Base-by-base conservation (phyloP, 768 basidiomycete genomes). In the Mycena vulgaris region DNA sequence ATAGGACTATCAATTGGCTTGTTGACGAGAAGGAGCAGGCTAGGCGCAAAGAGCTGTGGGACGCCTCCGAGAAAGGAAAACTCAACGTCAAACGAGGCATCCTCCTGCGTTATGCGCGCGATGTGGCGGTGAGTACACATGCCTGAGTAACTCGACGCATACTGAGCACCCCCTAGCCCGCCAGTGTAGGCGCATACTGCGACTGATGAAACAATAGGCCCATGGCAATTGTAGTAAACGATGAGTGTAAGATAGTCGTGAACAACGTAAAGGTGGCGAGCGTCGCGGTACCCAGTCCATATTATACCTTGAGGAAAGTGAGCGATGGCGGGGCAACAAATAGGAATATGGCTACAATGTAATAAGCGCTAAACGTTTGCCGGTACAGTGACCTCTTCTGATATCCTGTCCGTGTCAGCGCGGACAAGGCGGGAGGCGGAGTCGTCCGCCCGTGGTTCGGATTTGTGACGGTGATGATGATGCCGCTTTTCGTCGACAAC, bases 131-230 rank as follows among this genome's bases (percentile, higher is more conserved):
- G 76, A 87, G 94, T 84, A 17, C n/a, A n/a, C 10, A 19, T 10
- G 42, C 8, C 11, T 6, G 16, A 56, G n/a, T 28, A 42, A 19
- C 30, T 19, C 28, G 52, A 57, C n/a, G n/a, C 27, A 51, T 48
- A 42, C 68, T 69, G 49, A 73, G 0, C 5, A 28, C 59, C 37
- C 68, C 40, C 28, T 74, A 95, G 95, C 92, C 94, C 64, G 95
- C 95, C 53, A 94, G 86, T 76, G 81, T 90, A 58, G 95, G 95
- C 28, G 95, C 94, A 25, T 95, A 93, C 81, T 92, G 91, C 75
- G 95, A 96, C 79, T 95, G 75, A 87, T 60, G 21, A 67, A 60
- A 57, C 42, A 63, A 25, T 10, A n/a, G 10, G 21, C 42, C 19
- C 42, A 21, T 45, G 42, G 5, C 21, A n/a, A 3, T 45, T 21